Base-by-base conservation (phyloP, 2,329 filamentous ascomycete genomes). In the Aspergillus neotritici region DNA sequence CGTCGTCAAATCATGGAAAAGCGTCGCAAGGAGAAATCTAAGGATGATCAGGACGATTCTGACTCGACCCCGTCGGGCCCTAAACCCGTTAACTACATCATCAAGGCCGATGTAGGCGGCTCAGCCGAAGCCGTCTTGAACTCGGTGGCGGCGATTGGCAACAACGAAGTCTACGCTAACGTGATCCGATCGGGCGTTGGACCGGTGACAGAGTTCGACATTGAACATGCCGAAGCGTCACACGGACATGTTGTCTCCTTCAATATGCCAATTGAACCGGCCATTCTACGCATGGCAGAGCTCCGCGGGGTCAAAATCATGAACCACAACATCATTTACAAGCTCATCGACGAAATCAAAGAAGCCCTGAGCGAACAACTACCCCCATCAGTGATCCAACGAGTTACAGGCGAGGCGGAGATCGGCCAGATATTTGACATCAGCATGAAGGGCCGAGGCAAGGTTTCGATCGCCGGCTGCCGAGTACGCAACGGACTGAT, bases 71-170 rank as follows among this genome's bases (percentile, higher is more conserved):
- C 64, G 1, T 61, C 67, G 25, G 75, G 76, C 0, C 73, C 76
- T 11, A 71, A 75, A 47, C 69, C 77, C 12, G 76, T 95, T 37
- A 85, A 85, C 56, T 93, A 97, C 66, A 80, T 93, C 46, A 75
- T 98, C 69, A 95, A 94, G 67, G 90, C 84, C 41, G 93, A 98
- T 57, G 93, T 97, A 13, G 86, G 85, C 48, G 93, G 93, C 31
- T 97, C 91, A 0, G 89, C 90, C 0, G 93, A 98, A 70, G 93
- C 93, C 2, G 85, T 97, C 3, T 75, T 83, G 47, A 84, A 87
- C 37, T 83, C 84, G 7, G 76, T 98, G 46, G 72, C 82, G 48
- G 80, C 84, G 46, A 75, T 96, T 50, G 89, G 90, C 50, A 95
- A 85, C 68, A 82, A 88, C 55, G 88, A 97, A 62, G 83, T 96